phyloP scores from a whole-genome alignment of 768 basidiomycete species.

The Phaeotremella fagi region DNA sequence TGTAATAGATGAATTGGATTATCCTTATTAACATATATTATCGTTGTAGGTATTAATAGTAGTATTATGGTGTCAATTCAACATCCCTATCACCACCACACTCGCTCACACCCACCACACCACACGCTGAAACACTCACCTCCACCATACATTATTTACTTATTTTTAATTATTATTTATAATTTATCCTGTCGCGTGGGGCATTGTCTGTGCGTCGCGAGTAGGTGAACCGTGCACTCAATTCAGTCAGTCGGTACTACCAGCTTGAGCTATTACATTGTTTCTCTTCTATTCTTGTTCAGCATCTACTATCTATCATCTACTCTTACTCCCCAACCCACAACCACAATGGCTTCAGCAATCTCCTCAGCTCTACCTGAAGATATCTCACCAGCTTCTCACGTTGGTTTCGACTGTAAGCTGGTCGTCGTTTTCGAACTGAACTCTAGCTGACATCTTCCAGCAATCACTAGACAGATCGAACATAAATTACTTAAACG shows the following conservation, averaged over 20 bases:
- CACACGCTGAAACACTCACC: background rate
- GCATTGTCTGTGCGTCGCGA: background rate
- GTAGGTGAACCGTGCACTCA: background rate
- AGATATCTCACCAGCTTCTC: constrained; percentile 85
- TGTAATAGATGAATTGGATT: background rate
- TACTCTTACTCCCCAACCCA: background rate
- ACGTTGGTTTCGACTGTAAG: constrained; percentile 88
- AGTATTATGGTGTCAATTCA: no score
- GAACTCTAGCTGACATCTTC: background rate
- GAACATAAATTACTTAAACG: constrained; percentile 99
- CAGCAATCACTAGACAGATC: constrained; percentile 86
- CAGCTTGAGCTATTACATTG: no score
- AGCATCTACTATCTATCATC: background rate
- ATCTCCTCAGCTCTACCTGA: constrained; percentile 46
- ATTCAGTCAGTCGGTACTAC: no score
- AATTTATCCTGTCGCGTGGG: constrained; percentile 1
- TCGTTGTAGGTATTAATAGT: no score
- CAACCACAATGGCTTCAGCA: background rate
- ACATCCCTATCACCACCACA: no score
- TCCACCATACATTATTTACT: background rate
- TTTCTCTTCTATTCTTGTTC: background rate
- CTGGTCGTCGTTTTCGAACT: background rate
- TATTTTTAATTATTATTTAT: background rate
- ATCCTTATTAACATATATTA: no score
- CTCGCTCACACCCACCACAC: background rate